Evolutionary conservation across 2,329 filamentous ascomycete genomes (phyloP).

Genomic region (Pseudogymnoascus sp.): DNA sequence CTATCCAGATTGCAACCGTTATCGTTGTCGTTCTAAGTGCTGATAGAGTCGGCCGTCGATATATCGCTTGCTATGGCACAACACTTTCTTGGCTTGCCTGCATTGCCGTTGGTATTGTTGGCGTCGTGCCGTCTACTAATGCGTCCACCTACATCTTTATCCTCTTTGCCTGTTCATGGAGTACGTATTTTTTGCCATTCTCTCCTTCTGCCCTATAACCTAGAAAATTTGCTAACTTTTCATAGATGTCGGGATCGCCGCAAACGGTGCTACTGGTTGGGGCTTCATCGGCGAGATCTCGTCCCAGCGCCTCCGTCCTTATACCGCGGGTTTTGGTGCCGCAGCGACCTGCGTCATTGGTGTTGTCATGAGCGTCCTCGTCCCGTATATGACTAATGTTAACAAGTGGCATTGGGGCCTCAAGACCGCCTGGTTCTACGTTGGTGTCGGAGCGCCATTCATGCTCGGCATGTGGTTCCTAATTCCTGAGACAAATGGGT

Average conservation of each 20-base stretch:
- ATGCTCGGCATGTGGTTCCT: constrained; percentile 17
- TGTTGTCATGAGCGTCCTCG: constrained; percentile 74
- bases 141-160: constrained; percentile 12
- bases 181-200: constrained; percentile 2
- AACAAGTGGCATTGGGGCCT: constrained; percentile 72
- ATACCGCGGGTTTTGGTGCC: constrained; percentile 20
- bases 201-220: background rate
- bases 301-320: constrained; percentile 20
- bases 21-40: constrained; percentile 12
- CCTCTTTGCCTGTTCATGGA: constrained; percentile 14
- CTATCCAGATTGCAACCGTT: constrained; percentile 28
- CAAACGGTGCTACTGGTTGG: constrained; percentile 17
- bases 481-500: constrained; percentile 16
- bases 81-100: constrained; percentile 12
- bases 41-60: constrained; percentile 13
- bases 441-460: constrained; percentile 15
- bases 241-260: background rate
- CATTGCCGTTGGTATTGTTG: constrained; percentile 14
- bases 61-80: constrained; percentile 12
- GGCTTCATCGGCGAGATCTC: constrained; percentile 21
- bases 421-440: constrained; percentile 21
- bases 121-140: constrained; percentile 12
- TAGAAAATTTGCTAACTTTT: background rate
- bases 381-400: constrained; percentile 90
- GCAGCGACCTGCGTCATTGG: constrained; percentile 52